Evolutionary conservation across 305 asterid species (phyloP), one percentile per base, ranked within the genome.

Genomic region (Fraxinus sp.): DNA sequence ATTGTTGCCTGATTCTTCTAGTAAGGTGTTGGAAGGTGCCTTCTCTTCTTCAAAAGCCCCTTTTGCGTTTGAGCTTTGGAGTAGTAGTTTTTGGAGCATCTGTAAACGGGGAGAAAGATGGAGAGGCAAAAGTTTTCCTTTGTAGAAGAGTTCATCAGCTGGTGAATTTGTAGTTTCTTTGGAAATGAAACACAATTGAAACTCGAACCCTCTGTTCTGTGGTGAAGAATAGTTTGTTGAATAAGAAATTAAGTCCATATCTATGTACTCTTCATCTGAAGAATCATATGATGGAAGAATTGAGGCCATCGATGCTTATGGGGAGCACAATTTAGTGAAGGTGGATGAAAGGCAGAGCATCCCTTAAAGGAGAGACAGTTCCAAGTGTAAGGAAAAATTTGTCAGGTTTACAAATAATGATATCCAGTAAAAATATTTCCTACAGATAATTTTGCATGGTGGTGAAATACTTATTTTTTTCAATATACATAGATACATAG

Each of bases 101-200:
- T 84, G 89, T 70, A 88, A 82, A 84, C 94, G 88, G 1, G 93
- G 93, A 66, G 89, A 92, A 85, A 88, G 92, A 85, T 90, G 90
- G 76, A 95, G 99, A 3, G 98, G 99, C 81, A 93, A 94, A 86
- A 94, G 97, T 33, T 88, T 91, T 64, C 99, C 99, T 24, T 92
- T 89, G 92, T 89, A 90, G 84, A 95, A 95, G 80, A 95, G 99
- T 77, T 94, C 96, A 79, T 95, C 99, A n/a, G 98, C 99, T 0
- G 95, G 92, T 57, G 86, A 90, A 76, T 88, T 77, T 32, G 85
- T 49, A 82, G 89, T 20, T 7, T 86, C 86, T 26, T 36, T 52
- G 33, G 72, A 4, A 14, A 89, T 68, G 20, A 28, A 78, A 28
- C 90, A 71, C 90, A 90, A 90, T 83, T 92, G 94, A 90, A 95